Percentiles rank a stretch among this genome's conserved stretches.
These are phyloP conservation scores for Rhodotorula toruloides DNA, from an alignment of 768 basidiomycete genomes.

Conservation along the genomic window DNA sequence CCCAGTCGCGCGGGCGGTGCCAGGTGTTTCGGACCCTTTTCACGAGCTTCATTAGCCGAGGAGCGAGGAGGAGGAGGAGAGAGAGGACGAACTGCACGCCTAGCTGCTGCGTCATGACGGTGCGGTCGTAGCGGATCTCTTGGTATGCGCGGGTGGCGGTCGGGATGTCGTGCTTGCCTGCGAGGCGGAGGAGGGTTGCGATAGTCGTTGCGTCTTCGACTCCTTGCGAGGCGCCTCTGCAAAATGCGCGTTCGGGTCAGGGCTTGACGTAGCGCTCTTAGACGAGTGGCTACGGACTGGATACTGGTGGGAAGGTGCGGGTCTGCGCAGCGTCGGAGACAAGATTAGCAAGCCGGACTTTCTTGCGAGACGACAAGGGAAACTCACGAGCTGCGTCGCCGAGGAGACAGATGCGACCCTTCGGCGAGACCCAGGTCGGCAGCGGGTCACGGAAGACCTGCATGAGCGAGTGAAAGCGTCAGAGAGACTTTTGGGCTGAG, in stretches of 20 bases:
- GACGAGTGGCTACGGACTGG: background rate
- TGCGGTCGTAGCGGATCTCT: conserved; percentile 13
- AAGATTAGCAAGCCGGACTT: too few species aligned
- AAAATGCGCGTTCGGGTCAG: background rate
- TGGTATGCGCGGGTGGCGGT: conserved; percentile 9
- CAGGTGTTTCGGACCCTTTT: conserved; percentile 6
- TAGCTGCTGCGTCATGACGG: conserved; percentile 2
- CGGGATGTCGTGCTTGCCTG: conserved; percentile 15
- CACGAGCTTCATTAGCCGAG: background rate
- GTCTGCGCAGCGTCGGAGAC: too few species aligned
- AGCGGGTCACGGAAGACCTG: conserved; percentile 41
- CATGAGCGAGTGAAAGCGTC: background rate
- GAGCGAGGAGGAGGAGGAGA: background rate
- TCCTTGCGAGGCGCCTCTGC: conserved; percentile 40
- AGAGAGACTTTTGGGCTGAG: background rate
- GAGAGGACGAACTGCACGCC: background rate
- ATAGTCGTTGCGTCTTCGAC: conserved; percentile 41
- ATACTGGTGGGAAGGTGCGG: background rate
- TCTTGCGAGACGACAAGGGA: too few species aligned
- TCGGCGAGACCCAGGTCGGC: conserved; percentile 38
- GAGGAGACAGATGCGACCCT: conserved; percentile 4
- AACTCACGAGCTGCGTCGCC: conserved; percentile 2
- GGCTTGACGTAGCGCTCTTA: too few species aligned
- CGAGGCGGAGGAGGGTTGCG: conserved; percentile 35
- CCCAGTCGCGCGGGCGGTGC: conserved; percentile 8